These are phyloP conservation scores for Sarocladium brachiariae DNA, from an alignment of 2,329 filamentous ascomycete species.

Conservation along the genomic window DNA sequence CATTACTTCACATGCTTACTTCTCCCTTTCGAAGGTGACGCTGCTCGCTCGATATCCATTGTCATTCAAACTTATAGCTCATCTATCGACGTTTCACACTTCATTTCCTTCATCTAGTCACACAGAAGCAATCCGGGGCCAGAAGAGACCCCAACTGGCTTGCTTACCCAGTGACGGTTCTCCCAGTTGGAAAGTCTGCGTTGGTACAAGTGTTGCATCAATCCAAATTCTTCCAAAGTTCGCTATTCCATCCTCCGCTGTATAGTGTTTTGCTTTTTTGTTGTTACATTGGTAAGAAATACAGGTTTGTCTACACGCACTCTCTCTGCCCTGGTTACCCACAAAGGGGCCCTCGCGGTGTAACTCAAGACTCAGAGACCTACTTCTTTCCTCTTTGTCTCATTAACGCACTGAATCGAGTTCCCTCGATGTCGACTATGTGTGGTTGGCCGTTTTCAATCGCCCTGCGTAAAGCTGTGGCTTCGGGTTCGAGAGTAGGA, in stretches of 20 bases:
- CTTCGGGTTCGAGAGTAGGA: not conserved
- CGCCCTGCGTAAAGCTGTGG: not conserved
- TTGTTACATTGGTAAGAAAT: not conserved
- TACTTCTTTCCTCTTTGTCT: not conserved
- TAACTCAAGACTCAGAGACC: not conserved
- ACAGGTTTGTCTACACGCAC: no score
- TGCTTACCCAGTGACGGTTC: no score
- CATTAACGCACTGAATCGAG: constrained; percentile 1
- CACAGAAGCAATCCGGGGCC: not conserved
- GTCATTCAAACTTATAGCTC: not conserved
- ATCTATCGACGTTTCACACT: not conserved
- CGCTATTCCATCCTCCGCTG: not conserved
- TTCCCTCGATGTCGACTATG: not conserved
- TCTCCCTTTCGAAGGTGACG: no score
- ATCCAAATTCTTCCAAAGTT: no score
- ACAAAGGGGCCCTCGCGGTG: not conserved
- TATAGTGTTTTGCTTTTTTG: not conserved
- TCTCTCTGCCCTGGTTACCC: no score
- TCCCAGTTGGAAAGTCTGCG: no score
- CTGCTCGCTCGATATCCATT: not conserved
- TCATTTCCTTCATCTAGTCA: not conserved
- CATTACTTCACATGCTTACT: not conserved
- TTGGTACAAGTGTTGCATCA: no score
- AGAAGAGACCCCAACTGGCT: no score
- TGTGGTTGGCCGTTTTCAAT: not conserved